Percentiles rank a stretch among this genome's conserved stretches.
Conservation (phyloP, 2,329 filamentous ascomycete genomes). For the Colletotrichum sp. region DNA sequence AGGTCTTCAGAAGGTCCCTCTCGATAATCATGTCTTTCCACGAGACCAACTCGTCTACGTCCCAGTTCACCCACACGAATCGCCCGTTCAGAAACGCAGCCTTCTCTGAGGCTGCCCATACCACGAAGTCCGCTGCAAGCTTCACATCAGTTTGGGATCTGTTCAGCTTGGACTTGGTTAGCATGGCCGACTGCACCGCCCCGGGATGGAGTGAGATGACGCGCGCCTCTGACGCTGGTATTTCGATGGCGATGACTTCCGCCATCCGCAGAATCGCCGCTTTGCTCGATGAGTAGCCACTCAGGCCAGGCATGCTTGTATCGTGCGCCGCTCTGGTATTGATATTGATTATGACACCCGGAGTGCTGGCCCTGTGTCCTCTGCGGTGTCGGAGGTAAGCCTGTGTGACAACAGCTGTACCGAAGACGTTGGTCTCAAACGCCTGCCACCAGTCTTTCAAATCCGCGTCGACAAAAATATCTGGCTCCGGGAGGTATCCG, state of each 20-base stretch:
- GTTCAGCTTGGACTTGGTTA: not conserved
- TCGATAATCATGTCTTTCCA: constrained; percentile 19
- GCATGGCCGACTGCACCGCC: not conserved
- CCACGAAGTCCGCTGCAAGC: constrained; percentile 33
- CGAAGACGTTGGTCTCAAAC: constrained; percentile 2
- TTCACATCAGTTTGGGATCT: not conserved
- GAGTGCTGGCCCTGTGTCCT: not conserved
- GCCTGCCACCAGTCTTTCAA: constrained; percentile 1
- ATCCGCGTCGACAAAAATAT: not conserved
- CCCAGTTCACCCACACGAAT: constrained; percentile 38
- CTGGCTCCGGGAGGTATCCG: not conserved
- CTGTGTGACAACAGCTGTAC: not conserved
- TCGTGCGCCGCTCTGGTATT: constrained; percentile 1
- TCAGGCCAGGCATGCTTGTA: constrained; percentile 44
- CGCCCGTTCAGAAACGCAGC: constrained; percentile 37
- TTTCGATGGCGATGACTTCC: constrained; percentile 71
- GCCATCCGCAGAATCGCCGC: constrained; percentile 74
- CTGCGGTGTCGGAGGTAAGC: not conserved
- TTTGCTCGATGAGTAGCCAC: constrained; percentile 77
- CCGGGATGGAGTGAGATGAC: not conserved
- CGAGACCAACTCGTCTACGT: constrained; percentile 31
- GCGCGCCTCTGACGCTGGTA: not conserved
- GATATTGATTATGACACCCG: not conserved
- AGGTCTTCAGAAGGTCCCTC: constrained; percentile 6
- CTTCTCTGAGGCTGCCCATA: constrained; percentile 30